Base-by-base conservation (phyloP, 768 basidiomycete species). In the Suillus brevipes region DNA sequence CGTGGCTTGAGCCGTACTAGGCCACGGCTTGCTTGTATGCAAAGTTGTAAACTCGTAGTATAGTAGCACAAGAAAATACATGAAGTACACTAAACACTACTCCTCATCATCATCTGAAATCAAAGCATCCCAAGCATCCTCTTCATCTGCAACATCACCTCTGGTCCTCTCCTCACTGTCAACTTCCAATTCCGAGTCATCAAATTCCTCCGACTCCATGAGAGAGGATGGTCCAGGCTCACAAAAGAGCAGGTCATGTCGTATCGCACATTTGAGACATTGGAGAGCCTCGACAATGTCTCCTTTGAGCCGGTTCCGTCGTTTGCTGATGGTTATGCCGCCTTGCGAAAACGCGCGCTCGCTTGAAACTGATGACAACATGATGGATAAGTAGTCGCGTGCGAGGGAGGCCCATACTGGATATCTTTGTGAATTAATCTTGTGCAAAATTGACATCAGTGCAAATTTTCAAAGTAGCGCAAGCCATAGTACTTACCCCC, bases 291-390 rank as follows among this genome's bases (percentile, higher is more conserved):
- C 73, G 13, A 79, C 71, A 63, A 79, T 73, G 63, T 80, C 75
- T 8, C 65, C 72, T 59, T 78, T 74, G 28, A 79, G 72, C 9
- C 73, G 67, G 61, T 76, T 79, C 13, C 71, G 69, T 9, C 69
- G 73, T 64, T 78, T 79, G 16, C 63, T 73, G 50, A 80, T 72
- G 0, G 79, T 81, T 37, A 82, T 78, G 5, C 79, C 79, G 14
- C 73, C 79, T 4, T 71, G 67, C 0, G 77, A 83, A 63, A 83
- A 82, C 7, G 78, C 80, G 6, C 71, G 71, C 66, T 82, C 77
- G 68, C 76, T 78, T 2, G 78, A 80, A 8, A 81, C 77, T 0
- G 67, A 72, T 12, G 74, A 72, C 4, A 76, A 75, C 77, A 81
- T 80, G 28, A 82, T 74, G 2, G 78, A 57, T 10, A 82, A 72